Percentiles rank a stretch among this genome's conserved stretches.
Evolutionary conservation across 805 yeast genomes (phyloP).

Genomic region (Metahyphopichia silvanorum): DNA sequence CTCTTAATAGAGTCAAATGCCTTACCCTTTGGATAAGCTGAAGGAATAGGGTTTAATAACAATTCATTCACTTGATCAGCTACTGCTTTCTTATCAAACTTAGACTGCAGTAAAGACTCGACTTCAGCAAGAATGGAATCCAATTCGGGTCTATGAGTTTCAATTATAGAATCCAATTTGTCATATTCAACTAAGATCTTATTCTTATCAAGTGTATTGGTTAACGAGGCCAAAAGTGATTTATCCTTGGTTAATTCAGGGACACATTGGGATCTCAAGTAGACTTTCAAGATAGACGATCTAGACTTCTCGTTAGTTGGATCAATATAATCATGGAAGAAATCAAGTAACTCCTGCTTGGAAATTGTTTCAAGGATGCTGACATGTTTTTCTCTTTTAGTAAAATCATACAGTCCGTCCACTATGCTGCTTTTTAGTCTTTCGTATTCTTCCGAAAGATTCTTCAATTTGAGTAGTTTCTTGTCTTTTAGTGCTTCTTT

Average conservation of each 20-base stretch:
- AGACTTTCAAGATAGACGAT: constrained; percentile 50
- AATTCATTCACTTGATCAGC: background rate
- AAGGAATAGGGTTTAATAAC: constrained; percentile 29
- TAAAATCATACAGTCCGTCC: constrained; percentile 78
- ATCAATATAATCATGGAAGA: constrained; percentile 46
- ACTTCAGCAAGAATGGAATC: constrained; percentile 4
- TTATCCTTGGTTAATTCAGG: background rate
- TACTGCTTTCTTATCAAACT: too few species aligned
- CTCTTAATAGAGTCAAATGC: constrained; percentile 42
- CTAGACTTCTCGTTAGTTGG: constrained; percentile 3
- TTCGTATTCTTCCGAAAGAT: constrained; percentile 70
- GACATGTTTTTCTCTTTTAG: constrained; percentile 55
- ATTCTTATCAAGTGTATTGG: constrained; percentile 21
- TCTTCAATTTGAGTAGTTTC: constrained; percentile 70
- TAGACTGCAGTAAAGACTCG: too few species aligned
- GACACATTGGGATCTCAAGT: constrained; percentile 18
- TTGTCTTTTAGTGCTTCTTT: constrained; percentile 64
- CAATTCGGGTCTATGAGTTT: constrained; percentile 7
- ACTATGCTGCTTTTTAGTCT: constrained; percentile 66
- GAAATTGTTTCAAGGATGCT: constrained; percentile 50
- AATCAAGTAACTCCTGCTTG: constrained; percentile 54
- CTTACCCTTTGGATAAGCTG: constrained; percentile 48
- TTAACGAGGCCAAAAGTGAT: constrained; percentile 15
- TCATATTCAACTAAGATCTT: constrained; percentile 21
- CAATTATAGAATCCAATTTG: constrained; percentile 16